Base-by-base conservation (phyloP, 768 basidiomycete genomes). In the Mycena kentingensis region DNA sequence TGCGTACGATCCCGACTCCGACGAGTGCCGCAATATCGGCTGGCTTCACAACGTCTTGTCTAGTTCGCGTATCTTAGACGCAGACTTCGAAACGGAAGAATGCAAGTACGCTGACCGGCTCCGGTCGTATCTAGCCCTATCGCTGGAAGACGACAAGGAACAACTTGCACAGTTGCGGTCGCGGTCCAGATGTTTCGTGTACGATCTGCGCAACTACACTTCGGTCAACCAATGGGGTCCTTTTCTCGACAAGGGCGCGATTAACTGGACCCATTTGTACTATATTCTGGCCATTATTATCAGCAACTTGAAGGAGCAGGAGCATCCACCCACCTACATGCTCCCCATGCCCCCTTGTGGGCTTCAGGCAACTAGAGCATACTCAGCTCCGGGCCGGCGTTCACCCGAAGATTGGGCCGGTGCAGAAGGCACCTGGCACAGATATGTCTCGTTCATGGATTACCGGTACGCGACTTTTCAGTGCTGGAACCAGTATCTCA, bases 371-470 rank as follows among this genome's bases (percentile, higher is more conserved):
- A 74, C 77, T 10, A 70, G 82, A 8, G 70, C 78, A n/a, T 77
- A 79, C 58, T 83, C 82, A 16, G 81, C 82, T 10, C 78, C 79
- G 12, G 74, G 73, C 16, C 57, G 67, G 46, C 66, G 62, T 8
- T 62, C 67, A 35, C 58, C 65, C 7, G 58, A 62, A 18, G 87
- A 89, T 63, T 90, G 89, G 89, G 87, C 87, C 18, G 87, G 87
- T 11, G 77, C 89, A 3, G 81, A 84, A 66, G 88, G 88, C 6
- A 78, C 74, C n/a, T 91, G 88, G 88, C 73, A 79, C 57, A 73
- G 88, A 66, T 82, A 84, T 54, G 81, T 90, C 18, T 88, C 81
- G 54, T 90, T 87, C 60, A 84, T 89, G 84, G 88, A 90, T 70
- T 88, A 88, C 66, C 77, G 84, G 86, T 85, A 51, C 35, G 64